A percentile compares a stretch with the other conserved stretches of the same genome.
phyloP scores from a whole-genome alignment of 768 basidiomycete species.

The Amanita pseudoporphyria region DNA sequence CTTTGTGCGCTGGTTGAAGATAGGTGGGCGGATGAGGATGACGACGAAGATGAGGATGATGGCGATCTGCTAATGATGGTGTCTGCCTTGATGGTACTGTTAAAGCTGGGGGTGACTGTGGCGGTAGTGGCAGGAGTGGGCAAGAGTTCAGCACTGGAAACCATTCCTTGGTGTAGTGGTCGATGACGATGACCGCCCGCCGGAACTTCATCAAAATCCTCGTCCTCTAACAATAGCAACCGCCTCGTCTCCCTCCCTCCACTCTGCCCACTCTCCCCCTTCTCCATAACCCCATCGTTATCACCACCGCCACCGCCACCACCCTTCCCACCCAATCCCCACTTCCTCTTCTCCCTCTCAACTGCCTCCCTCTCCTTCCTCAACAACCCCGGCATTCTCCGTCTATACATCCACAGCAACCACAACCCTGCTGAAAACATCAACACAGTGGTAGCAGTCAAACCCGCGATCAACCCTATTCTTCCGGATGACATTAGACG shows the following conservation, averaged over 20 bases:
- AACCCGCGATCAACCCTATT: neutral
- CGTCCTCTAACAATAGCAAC: slow-evolving; percentile 1
- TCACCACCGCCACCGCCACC: neutral
- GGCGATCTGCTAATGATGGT: no score
- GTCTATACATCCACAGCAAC: neutral
- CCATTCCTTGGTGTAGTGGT: no score
- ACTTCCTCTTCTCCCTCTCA: neutral
- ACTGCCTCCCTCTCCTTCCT: neutral
- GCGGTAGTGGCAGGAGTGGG: no score
- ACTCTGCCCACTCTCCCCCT: no score
- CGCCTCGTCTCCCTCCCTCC: neutral
- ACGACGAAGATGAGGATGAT: no score
- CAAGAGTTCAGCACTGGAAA: no score
- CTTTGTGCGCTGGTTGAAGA: no score
- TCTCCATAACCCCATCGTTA: neutral
- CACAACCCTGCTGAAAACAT: neutral
- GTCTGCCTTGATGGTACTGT: no score
- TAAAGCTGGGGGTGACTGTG: no score
- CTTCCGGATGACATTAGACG: neutral
- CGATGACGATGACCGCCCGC: no score
- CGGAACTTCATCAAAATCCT: neutral
- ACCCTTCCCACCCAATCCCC: neutral
- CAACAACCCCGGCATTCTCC: neutral
- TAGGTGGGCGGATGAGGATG: no score
- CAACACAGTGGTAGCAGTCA: neutral